Evolutionary conservation across 495 filamentous ascomycete genomes (phyloP), one percentile per base, ranked within the genome.

Genomic region (Aspergillus sclerotiicarbonarius): DNA sequence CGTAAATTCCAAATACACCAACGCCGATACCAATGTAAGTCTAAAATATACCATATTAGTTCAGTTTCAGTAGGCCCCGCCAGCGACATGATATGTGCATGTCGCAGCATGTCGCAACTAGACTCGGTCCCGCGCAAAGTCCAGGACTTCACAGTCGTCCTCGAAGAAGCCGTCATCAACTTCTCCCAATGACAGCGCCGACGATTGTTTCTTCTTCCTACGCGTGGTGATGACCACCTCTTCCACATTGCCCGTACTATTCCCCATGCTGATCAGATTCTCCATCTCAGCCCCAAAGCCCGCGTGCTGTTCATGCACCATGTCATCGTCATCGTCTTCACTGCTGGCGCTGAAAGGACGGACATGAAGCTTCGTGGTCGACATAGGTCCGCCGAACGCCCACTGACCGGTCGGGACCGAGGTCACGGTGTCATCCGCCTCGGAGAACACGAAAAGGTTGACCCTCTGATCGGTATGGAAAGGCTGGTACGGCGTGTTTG

Each of bases 81-180:
- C 12, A 54, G 51, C 61, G 53, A 16, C 13, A 59, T 52, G 39
- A 59, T 41, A 53, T 20, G 51, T 39, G 43, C 12, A 46, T 43
- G 43, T 35, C 10, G 44, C 37, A 41, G 43, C 12, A 46, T 43
- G 43, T 35, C 10, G 44, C 37, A 41, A 41, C 85, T 76, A 93
- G 35, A 93, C 90, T 64, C 90, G 79, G 67, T 95, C 89, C 63
- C 88, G 85, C 12, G 90, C 90, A 82, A 92, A 96, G 75, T 96
- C 92, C 62, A 96, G 77, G 56, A 96, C 89, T 65, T 95, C 92
- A 65, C 89, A 93, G 68, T 94, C 92, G 66, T 96, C 91, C 70
- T 96, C 92, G 64, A 96, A 96, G 71, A 96, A 94, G 4, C 90
- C 91, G 37, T 92, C 89, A 32, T 87, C 89, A 15, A 84, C 82